A percentile compares a stretch with the other conserved stretches of the same genome.
Conservation (phyloP, 805 yeast species). For the Myxozyma udenii region DNA sequence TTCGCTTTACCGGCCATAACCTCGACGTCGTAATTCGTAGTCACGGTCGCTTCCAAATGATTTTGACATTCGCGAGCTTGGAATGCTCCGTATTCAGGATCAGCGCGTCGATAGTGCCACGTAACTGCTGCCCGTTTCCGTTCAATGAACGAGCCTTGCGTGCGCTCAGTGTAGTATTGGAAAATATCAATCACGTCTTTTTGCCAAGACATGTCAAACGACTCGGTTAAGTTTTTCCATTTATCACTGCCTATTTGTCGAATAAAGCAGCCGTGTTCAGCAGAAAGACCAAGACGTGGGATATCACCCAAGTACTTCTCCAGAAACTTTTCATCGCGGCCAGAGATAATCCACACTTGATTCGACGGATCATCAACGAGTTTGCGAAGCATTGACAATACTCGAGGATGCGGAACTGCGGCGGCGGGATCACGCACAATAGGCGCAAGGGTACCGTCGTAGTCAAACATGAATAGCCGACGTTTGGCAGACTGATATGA, state of each 20-base stretch:
- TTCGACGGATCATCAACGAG: constrained; percentile 74
- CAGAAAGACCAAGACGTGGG: constrained; percentile 69
- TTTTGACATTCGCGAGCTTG: constrained; percentile 74
- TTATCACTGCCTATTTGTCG: constrained; percentile 53
- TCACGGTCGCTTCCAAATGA: constrained; percentile 59
- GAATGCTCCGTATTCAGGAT: constrained; percentile 86
- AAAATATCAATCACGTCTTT: constrained; percentile 70
- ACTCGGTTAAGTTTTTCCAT: constrained; percentile 84
- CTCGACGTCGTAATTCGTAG: constrained; percentile 72
- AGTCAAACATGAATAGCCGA: constrained; percentile 85
- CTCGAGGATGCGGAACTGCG: constrained; percentile 83
- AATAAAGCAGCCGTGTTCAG: constrained; percentile 97
- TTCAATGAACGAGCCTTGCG: constrained; percentile 88
- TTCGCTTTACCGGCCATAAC: constrained; percentile 98
- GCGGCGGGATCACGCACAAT: constrained; percentile 98
- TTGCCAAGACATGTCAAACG: constrained; percentile 94
- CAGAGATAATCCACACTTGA: constrained; percentile 91
- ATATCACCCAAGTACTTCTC: constrained; percentile 82
- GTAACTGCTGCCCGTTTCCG: constrained; percentile 89
- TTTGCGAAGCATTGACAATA: constrained; percentile 56
- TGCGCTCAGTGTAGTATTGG: constrained; percentile 72
- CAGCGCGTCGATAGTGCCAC: constrained; percentile 96
- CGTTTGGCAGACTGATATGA: constrained; percentile 60
- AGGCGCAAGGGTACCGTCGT: constrained; percentile 96
- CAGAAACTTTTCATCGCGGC: constrained; percentile 87